These are phyloP conservation scores for Lipomyces kockii DNA, from an alignment of 805 yeast species.

Conservation along the genomic window DNA sequence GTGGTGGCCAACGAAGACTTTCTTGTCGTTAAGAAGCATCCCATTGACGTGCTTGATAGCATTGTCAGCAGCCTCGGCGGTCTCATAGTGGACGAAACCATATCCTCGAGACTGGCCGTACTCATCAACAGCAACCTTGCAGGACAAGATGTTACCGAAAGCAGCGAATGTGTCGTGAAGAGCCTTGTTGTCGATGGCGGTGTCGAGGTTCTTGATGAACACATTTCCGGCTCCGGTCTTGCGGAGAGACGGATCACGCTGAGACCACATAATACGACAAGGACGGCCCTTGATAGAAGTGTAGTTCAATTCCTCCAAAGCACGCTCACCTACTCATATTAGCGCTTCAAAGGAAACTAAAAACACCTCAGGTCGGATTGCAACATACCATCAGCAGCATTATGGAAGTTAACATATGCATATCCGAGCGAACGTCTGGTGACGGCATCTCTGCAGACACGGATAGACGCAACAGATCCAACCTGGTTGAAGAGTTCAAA, in stretches of 20 bases:
- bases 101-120: slow-evolving; percentile 91
- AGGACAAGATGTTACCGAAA: slow-evolving; percentile 92
- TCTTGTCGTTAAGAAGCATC: slow-evolving; percentile 94
- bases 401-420: slow-evolving; percentile 96
- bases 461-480: slow-evolving; percentile 94
- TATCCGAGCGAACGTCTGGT: slow-evolving; percentile 96
- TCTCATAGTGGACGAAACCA: slow-evolving; percentile 96
- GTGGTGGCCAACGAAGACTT: slow-evolving; percentile 95
- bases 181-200: slow-evolving; percentile 98
- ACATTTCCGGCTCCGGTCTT: slow-evolving; percentile 95
- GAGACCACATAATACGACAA: slow-evolving; percentile 99
- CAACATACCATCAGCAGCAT: slow-evolving; percentile 70
- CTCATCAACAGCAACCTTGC: slow-evolving; percentile 96
- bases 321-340: slow-evolving; percentile 58
- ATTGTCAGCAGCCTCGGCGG: slow-evolving; percentile 86
- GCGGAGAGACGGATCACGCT: slow-evolving; percentile 96
- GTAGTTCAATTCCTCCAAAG: slow-evolving; percentile 95
- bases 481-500: slow-evolving; percentile 93
- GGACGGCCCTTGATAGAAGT: slow-evolving; percentile 91
- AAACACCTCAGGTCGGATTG: background rate
- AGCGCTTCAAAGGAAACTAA: background rate
- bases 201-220: slow-evolving; percentile 97
- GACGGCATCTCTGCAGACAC: slow-evolving; percentile 98
- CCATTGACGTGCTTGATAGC: slow-evolving; percentile 98
- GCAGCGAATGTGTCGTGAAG: slow-evolving; percentile 97